Evolutionary conservation across 73 alveolate species (phyloP), one percentile per base, ranked within the genome.

Genomic region (Durusdinium trenchii): DNA sequence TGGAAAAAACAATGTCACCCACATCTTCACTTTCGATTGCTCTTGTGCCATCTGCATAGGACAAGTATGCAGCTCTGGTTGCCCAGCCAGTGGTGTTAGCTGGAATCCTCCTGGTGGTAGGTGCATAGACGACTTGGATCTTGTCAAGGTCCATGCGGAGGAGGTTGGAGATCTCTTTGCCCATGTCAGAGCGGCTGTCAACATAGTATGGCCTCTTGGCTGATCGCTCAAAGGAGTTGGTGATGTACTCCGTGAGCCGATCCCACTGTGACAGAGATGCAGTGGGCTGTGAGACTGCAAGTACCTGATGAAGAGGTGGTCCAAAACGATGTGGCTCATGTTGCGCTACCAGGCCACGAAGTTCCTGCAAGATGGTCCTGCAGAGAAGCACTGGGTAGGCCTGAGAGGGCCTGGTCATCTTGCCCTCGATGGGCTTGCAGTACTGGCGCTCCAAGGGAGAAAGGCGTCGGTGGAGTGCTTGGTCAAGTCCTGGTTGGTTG

Each of bases 401-500:
- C 62, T 78, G 87, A 0, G 87, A 78, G 42, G 2, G 2, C 42
- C 62, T n/a, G 18, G 87, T 78, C 42, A 43, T 20, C 6, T 14
- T 18, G 0, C 87, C 87, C 6, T 78, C 62, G 40, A 78, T 78
- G 43, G 87, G 87, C 26, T 57, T 78, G 87, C 87, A 78, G 3
- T 43, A 0, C 26, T 0, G n/a, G 6, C 40, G 32, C 61, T 78
- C 42, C 42, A 43, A 36, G 9, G 57, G 38, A 0, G 62, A 35
- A 18, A 78, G 43, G 16, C 61, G 0, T 23, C 61, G 45, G 2
- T 32, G 12, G 9, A 78, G 36, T 5, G 18, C 87, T 20, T 78
- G 62, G 6, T 23, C 43, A 4, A 78, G 16, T 16, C 61, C 87
- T 5, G 57, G 57, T 3, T 18, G 7, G 62, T 78, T 45, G 3